Evolutionary conservation across 78 protist genomes (phyloP).

Genomic region (Kipferlia bialata): DNA sequence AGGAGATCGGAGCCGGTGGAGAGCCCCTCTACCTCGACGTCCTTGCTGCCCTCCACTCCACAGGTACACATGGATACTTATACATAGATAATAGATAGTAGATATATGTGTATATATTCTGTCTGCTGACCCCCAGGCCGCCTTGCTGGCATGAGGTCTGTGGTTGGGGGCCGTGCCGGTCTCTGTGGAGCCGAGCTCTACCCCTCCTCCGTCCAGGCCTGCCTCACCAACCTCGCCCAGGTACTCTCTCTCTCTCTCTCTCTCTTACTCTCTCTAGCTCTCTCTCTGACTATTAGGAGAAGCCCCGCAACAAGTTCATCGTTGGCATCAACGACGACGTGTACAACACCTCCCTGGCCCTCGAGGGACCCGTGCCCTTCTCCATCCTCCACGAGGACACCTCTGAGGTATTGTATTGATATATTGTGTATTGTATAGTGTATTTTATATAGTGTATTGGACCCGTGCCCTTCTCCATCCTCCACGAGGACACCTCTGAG

Average conservation of each 20-base stretch:
- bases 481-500: conserved; percentile 29
- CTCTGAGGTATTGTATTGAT: no score
- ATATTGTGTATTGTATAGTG: no score
- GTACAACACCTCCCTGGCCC: conserved; percentile 22
- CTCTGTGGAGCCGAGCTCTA: conserved; percentile 48
- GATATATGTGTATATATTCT: no score
- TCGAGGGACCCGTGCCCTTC: not conserved
- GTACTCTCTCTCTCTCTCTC: no score
- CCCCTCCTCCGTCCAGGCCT: conserved; percentile 25
- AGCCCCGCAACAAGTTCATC: conserved; percentile 27
- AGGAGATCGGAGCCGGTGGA: conserved; percentile 46
- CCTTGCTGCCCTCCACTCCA: not conserved
- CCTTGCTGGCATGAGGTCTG: not conserved
- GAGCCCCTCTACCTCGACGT: conserved; percentile 55
- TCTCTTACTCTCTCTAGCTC: no score
- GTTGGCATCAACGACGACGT: conserved; percentile 57
- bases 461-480: not conserved
- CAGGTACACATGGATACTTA: no score
- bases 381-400: conserved; percentile 29
- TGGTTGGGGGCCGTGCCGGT: conserved; percentile 53
- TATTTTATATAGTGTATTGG: no score
- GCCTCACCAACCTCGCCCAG: conserved; percentile 34
- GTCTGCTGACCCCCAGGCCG: no score
- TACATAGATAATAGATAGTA: no score
- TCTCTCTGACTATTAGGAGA: no score